Conservation (phyloP, 352 stramenopile species). For the Globisporangium viniferum region DNA sequence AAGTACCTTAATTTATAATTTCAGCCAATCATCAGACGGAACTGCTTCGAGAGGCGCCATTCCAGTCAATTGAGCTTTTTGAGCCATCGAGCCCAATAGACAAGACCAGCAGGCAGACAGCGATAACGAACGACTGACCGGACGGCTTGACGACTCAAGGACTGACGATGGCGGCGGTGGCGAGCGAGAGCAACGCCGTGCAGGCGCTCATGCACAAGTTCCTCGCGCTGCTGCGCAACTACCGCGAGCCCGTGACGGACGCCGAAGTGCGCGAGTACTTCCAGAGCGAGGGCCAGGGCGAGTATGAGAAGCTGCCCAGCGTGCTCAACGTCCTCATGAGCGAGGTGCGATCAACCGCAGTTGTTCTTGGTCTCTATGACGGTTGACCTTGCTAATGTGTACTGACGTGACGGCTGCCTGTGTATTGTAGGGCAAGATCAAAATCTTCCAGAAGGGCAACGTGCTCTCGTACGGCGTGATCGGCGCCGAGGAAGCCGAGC, state of each 20-base stretch:
- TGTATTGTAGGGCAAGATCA: constrained; percentile 63
- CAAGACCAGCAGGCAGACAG: neutral
- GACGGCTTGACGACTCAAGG: neutral
- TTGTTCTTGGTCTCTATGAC: neutral
- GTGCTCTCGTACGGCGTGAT: constrained; percentile 84
- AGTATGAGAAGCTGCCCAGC: constrained; percentile 80
- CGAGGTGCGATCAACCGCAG: constrained; percentile 36
- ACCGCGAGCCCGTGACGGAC: constrained; percentile 75
- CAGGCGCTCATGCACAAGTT: constrained; percentile 60
- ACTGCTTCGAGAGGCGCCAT: neutral
- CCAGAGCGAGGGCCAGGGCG: constrained; percentile 45
- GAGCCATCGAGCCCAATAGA: constrained; percentile 3
- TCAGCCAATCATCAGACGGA: constrained; percentile 26
- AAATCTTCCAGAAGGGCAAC: constrained; percentile 87
- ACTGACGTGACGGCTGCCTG: neutral
- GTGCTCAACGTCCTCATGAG: constrained; percentile 84
- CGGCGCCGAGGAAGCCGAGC: constrained; percentile 79
- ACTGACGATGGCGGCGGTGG: constrained; percentile 25
- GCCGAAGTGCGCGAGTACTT: constrained; percentile 82
- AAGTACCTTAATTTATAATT: constrained; percentile 6
- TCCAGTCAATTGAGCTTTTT: neutral
- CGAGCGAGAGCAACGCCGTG: constrained; percentile 27
- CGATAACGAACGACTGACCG: neutral
- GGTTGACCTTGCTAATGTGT: neutral
- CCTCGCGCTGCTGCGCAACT: constrained; percentile 75